Base-by-base conservation (phyloP, 2,329 filamentous ascomycete genomes). In the Penicillium frequentans region DNA sequence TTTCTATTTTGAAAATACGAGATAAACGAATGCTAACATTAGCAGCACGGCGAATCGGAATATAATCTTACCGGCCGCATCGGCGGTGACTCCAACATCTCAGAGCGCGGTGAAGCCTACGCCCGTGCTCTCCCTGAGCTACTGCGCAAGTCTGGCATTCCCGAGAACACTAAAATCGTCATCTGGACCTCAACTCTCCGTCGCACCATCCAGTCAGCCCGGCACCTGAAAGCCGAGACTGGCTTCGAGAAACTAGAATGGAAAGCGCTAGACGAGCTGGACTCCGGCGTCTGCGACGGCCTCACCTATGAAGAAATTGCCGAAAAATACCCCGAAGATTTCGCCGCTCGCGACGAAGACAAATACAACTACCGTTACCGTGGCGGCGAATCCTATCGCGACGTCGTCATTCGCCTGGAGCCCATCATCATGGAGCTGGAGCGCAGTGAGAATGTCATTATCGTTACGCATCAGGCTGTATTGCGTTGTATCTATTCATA, bases 331-430 rank as follows among this genome's bases (percentile, higher is more conserved):
- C 95, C 95, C 0, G 93, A 97, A 65, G 95, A 99, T 78, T 99
- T 99, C 78, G 86, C 87, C 49, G 92, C 93, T 33, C 91, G 95
- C 61, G 95, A 99, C 75, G 91, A 96, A 65, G 95, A 99, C 82
- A 99, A 99, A 77, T 98, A 98, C 85, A 98, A 99, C 80, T 99
- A 99, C 79, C 91, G 95, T 56, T 99, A 99, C 77, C 89, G 95
- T 5, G 95, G 95, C 61, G 95, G 95, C 53, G 95, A 99, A 78
- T 96, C 90, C 59, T 90, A 99, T 75, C 90, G 93, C 55, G 95
- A 99, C 70, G 93, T 99, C 1, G 95, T 99, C 42, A 98, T 97
- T 69, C 91, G 95, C 1, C 86, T 99, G 0, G 95, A 99, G 72
- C 95, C 95, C 60, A 99, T 99, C 77, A 99, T 99, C 78, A 99